A percentile compares a stretch with the other conserved stretches of the same genome.
Evolutionary conservation across 2,329 filamentous ascomycete genomes (phyloP).

Genomic region (Monosporascus cannonballus): DNA sequence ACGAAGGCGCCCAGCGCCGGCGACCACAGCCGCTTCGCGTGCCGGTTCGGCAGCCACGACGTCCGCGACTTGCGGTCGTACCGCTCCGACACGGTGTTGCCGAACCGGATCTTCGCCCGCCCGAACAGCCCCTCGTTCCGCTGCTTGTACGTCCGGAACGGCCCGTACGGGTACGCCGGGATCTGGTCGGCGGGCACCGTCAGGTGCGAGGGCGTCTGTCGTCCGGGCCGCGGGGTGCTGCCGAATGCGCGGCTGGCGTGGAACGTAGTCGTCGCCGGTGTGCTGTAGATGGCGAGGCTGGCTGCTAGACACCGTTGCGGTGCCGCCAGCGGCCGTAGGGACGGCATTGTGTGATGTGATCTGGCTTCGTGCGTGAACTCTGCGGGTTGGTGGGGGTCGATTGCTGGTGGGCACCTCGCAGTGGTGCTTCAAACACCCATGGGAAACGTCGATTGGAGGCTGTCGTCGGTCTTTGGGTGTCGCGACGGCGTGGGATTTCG

Average conservation of each 20-base stretch:
- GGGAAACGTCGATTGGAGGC: too few relatives aligned
- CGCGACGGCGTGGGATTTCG: too few relatives aligned
- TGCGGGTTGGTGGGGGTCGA: neutral
- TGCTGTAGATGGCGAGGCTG: neutral
- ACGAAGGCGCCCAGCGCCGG: constrained; percentile 56
- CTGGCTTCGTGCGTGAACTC: neutral
- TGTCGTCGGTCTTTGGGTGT: too few relatives aligned
- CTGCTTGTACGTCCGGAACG: constrained; percentile 69
- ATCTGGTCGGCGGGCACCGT: constrained; percentile 36
- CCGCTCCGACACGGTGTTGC: constrained; percentile 67
- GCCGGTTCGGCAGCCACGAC: constrained; percentile 70
- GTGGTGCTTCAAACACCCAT: neutral
- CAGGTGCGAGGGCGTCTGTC: constrained; percentile 27
- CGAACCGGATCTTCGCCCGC: constrained; percentile 64
- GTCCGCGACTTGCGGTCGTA: constrained; percentile 66
- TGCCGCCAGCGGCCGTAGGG: constrained; percentile 1
- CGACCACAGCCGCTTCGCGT: constrained; percentile 62
- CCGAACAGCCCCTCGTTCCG: constrained; percentile 72
- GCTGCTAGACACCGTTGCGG: constrained; percentile 4
- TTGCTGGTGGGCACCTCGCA: too few relatives aligned
- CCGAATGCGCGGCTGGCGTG: constrained; percentile 14
- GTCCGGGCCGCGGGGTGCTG: constrained; percentile 12
- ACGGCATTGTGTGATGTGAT: constrained; percentile 3
- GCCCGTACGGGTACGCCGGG: constrained; percentile 68
- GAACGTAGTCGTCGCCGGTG: neutral